Evolutionary conservation across 2,329 filamentous ascomycete species (phyloP), one percentile per base, ranked within the genome.

Genomic region (Pseudocercospora vitis): DNA sequence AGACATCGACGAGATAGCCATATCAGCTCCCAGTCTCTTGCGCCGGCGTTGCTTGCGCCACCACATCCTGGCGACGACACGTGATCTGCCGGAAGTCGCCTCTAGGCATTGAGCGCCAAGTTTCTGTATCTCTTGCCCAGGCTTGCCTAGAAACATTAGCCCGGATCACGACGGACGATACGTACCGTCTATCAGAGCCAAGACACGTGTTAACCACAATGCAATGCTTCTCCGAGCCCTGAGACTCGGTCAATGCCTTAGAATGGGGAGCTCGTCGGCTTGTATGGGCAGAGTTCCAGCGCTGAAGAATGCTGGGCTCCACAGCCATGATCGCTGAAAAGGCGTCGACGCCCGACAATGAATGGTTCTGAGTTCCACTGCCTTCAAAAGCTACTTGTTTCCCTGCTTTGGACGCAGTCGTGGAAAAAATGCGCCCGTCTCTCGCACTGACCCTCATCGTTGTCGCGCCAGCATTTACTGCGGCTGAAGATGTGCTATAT

Each of bases 401-500:
- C n/a, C n/a, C n/a, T n/a, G n/a, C n/a, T n/a, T n/a, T n/a, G n/a
- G n/a, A n/a, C n/a, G n/a, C n/a, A n/a, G n/a, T n/a, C n/a, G n/a
- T n/a, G n/a, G n/a, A n/a, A n/a, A n/a, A 42, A 7, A 42, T 42
- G 37, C 37, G 16, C 18, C 14, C 21, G 3, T 23, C 9, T 23
- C 24, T 18, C 18, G 21, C 19, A 21, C 19, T 42, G 8, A 12
- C 18, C 11, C 21, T 42, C 18, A 11, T 26, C 3, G 19, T 21
- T 12, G 21, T 23, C 3, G 4, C n/a, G 12, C 23, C 42, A 12
- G 44, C 44, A n/a, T n/a, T 33, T 19, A 29, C n/a, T n/a, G 51
- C 42, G 11, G 62, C 62, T 12, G 62, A 62, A 53, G 60, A 63
- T 26, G 57, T 59, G 7, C 37, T 63, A 21, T 57, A 57, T 53